A percentile compares a stretch with the other conserved stretches of the same genome.
Evolutionary conservation across 73 alveolate species (phyloP).

Genomic region (Tetrahymena thermophila): DNA sequence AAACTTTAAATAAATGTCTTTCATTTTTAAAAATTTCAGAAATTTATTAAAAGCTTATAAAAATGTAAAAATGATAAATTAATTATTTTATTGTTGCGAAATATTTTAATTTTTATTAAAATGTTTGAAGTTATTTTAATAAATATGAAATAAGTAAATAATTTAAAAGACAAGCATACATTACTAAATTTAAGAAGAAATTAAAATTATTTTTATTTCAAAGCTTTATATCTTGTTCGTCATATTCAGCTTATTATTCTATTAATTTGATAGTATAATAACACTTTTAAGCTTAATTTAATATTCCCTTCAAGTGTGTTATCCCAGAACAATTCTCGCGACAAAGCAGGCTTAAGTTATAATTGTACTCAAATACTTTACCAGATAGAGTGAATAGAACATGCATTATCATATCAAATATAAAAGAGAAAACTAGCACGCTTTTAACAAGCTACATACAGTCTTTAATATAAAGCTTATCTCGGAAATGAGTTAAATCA

Average conservation of each 20-base stretch:
- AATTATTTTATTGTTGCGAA: too few relatives aligned
- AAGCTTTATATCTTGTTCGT: not conserved
- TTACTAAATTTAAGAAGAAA: too few relatives aligned
- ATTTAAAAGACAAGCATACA: too few relatives aligned
- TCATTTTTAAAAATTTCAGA: too few relatives aligned
- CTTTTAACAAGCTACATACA: not conserved
- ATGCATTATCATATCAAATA: not conserved
- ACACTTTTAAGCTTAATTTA: not conserved
- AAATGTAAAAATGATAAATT: too few relatives aligned
- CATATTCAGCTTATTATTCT: not conserved
- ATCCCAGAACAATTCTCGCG: not conserved
- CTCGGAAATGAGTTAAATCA: not conserved
- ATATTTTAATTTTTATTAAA: too few relatives aligned
- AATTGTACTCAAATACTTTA: not conserved
- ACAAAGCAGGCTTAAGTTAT: not conserved
- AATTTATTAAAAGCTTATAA: too few relatives aligned
- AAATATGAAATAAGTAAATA: too few relatives aligned
- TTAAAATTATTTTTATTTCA: not conserved
- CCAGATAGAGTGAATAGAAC: not conserved
- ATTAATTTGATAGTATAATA: not conserved
- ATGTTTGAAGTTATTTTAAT: too few relatives aligned
- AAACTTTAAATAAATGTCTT: too few relatives aligned
- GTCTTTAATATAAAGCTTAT: not conserved
- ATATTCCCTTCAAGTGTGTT: not conserved
- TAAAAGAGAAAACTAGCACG: not conserved